phyloP scores from a whole-genome alignment of 139 green algal species.

The Desmodesmus armatus region DNA sequence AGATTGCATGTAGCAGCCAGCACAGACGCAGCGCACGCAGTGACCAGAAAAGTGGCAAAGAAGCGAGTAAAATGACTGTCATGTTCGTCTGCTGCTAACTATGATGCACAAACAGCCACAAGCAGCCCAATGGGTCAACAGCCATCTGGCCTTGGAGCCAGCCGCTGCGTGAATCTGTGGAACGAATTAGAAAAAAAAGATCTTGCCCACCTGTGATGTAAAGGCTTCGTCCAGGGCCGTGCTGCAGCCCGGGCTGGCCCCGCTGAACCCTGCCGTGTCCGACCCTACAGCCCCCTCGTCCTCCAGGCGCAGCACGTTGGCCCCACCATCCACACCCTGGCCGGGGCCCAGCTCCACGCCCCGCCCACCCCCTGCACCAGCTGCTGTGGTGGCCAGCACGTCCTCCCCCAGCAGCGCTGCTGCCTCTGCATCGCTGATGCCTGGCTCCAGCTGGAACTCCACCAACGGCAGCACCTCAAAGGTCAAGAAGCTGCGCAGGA shows the following conservation, averaged over 20 bases:
- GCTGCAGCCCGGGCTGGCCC: not conserved
- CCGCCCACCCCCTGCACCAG: not conserved
- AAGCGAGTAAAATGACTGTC: no score
- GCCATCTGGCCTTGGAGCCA: no score
- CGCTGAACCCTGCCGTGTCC: not conserved
- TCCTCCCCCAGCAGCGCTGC: slow-evolving; percentile 32
- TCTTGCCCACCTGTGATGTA: slow-evolving; percentile 69
- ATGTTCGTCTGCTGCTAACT: no score
- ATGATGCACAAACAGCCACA: no score
- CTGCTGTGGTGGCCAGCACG: not conserved
- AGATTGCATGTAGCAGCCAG: not conserved
- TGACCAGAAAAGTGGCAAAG: no score
- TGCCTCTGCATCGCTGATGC: slow-evolving; percentile 74
- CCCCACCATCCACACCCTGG: slow-evolving; percentile 12
- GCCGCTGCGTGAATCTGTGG: no score
- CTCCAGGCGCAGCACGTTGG: slow-evolving; percentile 73
- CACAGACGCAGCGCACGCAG: no score
- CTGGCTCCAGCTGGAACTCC: slow-evolving; percentile 80
- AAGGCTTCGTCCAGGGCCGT: slow-evolving; percentile 71
- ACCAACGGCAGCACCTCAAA: slow-evolving; percentile 88
- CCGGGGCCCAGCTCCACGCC: not conserved
- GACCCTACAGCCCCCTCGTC: slow-evolving; percentile 38
- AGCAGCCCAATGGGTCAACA: no score
- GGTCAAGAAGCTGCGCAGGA: slow-evolving; percentile 84
- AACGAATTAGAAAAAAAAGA: no score